phyloP scores from a whole-genome alignment of 768 basidiomycete species.

The Suillus tomentosus region DNA sequence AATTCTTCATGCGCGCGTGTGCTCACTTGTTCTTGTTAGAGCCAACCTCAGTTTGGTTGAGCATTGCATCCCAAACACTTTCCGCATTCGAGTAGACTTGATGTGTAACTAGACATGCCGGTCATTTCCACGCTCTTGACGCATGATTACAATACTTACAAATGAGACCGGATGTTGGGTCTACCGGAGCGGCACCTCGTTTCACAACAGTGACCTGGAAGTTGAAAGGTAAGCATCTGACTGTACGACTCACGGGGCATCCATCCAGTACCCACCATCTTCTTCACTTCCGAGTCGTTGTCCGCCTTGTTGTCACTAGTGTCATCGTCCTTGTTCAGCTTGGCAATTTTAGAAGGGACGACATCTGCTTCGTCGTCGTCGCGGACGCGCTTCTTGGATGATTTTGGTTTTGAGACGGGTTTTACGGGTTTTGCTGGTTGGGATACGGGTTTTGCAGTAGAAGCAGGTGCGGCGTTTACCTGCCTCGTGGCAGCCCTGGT shows the following conservation, averaged over 20 bases:
- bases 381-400: slow-evolving; percentile 27
- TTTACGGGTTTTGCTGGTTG: slow-evolving; percentile 25
- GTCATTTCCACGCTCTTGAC: neutral
- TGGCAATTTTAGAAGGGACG: slow-evolving; percentile 22
- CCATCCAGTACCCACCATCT: slow-evolving; percentile 41
- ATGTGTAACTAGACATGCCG: slow-evolving; percentile 43
- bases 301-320: slow-evolving; percentile 27
- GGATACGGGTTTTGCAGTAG: slow-evolving; percentile 21
- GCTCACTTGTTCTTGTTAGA: slow-evolving; percentile 50
- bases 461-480: slow-evolving; percentile 21
- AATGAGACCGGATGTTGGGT: slow-evolving; percentile 45
- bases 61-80: slow-evolving; percentile 59
- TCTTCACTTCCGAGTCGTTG: slow-evolving; percentile 26
- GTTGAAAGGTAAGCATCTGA: slow-evolving; percentile 16
- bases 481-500: slow-evolving; percentile 32
- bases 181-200: slow-evolving; percentile 58
- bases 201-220: slow-evolving; percentile 49
- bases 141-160: slow-evolving; percentile 37
- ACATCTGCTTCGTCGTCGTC: slow-evolving; percentile 15
- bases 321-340: slow-evolving; percentile 25
- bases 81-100: slow-evolving; percentile 48
- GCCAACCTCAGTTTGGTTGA: slow-evolving; percentile 60
- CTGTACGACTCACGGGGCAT: neutral
- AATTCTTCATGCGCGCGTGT: neutral
- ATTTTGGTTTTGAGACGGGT: slow-evolving; percentile 29